Evolutionary conservation across 495 filamentous ascomycete species (phyloP), one percentile per base, ranked within the genome.

Genomic region (Corynascus novoguineensis): DNA sequence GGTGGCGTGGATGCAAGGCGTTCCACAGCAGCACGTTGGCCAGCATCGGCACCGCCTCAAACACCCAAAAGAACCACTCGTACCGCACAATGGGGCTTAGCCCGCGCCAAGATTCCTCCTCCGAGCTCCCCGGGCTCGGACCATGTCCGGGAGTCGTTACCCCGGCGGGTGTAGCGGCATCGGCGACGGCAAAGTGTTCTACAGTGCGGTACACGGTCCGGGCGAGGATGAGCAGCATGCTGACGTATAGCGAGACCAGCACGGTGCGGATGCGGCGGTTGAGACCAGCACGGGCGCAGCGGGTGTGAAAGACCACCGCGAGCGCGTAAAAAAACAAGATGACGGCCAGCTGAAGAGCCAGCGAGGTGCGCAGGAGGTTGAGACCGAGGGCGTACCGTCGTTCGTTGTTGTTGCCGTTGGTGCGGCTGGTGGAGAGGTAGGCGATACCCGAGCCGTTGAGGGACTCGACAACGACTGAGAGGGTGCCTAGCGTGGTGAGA

Each of bases 61-160:
- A 89, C 31, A 89, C 72, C 68, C 81, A 90, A 65, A 89, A 88
- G 64, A 81, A 88, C 81, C 82, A 85, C 65, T 89, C 86, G 45
- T 85, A 80, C 24, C 81, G 78, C 34, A 86, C 44, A 31, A 86
- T 67, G 0, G 83, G 81, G 29, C 75, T 82, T 11, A 76, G 47
- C 3, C 5, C 9, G 12, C 12, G 15, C 50, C 25, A 42, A 2
- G 21, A 12, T 0, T 8, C 24, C 0, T 22, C 8, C 19, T 0
- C 15, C 48, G 8, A n/a, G n/a, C n/a, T n/a, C n/a, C n/a, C n/a
- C n/a, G n/a, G n/a, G n/a, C n/a, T n/a, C n/a, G n/a, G n/a, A n/a
- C n/a, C n/a, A n/a, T n/a, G n/a, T n/a, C n/a, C n/a, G n/a, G n/a
- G n/a, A n/a, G n/a, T n/a, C n/a, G n/a, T n/a, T n/a, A n/a, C n/a